Evolutionary conservation across 1,284 basidiomycete species (phyloP).

Genomic region (Fomitiporia mediterranea): DNA sequence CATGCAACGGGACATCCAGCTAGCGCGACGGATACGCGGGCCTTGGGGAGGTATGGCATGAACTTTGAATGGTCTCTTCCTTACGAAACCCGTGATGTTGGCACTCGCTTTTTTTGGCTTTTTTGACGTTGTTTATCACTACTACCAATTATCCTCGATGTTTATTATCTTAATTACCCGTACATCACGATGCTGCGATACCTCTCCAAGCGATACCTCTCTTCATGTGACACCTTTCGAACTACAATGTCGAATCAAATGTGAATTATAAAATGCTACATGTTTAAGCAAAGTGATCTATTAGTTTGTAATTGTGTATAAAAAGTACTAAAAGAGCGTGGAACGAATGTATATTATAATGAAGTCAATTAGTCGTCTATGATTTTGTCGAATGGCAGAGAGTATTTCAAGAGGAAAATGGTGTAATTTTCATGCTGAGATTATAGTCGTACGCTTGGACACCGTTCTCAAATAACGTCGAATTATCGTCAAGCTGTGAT

Average conservation of each 20-base stretch:
- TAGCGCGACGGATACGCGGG: constrained; percentile 91
- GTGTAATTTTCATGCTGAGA: constrained; percentile 11
- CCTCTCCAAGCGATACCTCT: no score
- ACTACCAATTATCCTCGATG: constrained; percentile 3
- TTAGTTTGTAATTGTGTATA: no score
- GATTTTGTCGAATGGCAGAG: no score
- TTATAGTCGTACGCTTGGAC: constrained; percentile 14
- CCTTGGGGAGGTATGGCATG: constrained; percentile 52
- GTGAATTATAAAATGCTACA: neutral
- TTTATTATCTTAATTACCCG: constrained; percentile 1
- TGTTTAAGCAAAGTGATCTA: neutral
- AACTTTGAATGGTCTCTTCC: constrained; percentile 18
- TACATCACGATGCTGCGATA: constrained; percentile 15
- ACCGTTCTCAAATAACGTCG: constrained; percentile 4
- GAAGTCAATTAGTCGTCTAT: no score
- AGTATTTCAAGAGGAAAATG: neutral
- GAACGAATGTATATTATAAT: no score
- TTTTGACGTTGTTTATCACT: no score
- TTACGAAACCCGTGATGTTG: neutral
- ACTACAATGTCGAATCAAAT: constrained; percentile 6
- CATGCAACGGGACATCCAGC: constrained; percentile 96
- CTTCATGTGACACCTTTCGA: constrained; percentile 1
- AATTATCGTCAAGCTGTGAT: constrained; percentile 3
- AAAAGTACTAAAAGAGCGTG: no score
- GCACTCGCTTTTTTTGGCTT: neutral